Conservation (phyloP, 441 rosid species). For the Cnidoscolus chayamansa region DNA sequence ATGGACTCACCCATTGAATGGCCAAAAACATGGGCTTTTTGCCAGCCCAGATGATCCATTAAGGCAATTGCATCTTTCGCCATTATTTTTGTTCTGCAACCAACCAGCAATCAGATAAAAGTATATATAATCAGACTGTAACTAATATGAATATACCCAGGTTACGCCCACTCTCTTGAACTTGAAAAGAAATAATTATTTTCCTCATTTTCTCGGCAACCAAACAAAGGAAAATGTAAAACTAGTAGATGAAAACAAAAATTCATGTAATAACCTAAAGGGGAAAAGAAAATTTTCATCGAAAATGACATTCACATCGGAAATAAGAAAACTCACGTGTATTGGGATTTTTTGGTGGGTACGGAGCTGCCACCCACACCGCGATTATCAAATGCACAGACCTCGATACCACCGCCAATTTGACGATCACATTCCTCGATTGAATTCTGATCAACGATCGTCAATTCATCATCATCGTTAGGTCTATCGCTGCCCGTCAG, state of each 20-base stretch:
- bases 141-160: too few relatives aligned
- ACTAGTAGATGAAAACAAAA: not conserved
- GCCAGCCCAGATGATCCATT: conserved; percentile 93
- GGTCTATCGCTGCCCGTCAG: conserved; percentile 56
- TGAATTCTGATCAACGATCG: conserved; percentile 19
- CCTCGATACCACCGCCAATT: conserved; percentile 45
- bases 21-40: conserved; percentile 76
- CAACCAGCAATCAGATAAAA: conserved; percentile 18
- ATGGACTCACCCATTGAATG: conserved; percentile 87
- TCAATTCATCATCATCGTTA: conserved; percentile 41
- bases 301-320: not conserved
- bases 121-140: too few relatives aligned
- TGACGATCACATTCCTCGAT: conserved; percentile 10
- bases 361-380: conserved; percentile 92
- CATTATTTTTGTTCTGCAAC: conserved; percentile 75
- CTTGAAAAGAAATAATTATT: too few relatives aligned
- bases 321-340: conserved; percentile 57
- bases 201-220: not conserved
- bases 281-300: not conserved
- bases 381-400: conserved; percentile 93
- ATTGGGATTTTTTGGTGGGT: conserved; percentile 57
- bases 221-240: not conserved
- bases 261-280: too few relatives aligned
- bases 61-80: conserved; percentile 81
- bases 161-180: too few relatives aligned